Evolutionary conservation across 1,284 basidiomycete genomes (phyloP).

Genomic region (Macrocybe sp.): DNA sequence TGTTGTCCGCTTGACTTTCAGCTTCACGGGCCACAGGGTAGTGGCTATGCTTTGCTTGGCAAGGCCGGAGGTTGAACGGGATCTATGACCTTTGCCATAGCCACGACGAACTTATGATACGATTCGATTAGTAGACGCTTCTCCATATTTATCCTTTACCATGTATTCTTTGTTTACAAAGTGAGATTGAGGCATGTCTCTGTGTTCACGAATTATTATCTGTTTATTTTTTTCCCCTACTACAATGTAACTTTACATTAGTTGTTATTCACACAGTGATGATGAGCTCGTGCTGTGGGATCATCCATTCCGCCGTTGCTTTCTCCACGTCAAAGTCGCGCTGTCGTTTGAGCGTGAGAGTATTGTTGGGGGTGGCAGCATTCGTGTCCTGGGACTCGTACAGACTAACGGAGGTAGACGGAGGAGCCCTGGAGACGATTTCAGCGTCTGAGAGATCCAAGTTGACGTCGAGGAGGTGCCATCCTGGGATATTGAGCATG

Average conservation of each 20-base stretch:
- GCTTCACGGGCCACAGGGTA: conserved; percentile 67
- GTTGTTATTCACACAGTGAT: conserved; percentile 17
- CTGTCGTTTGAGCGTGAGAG: conserved; percentile 48
- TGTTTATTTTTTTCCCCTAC: neutral
- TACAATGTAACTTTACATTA: neutral
- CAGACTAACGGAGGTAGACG: conserved; percentile 10
- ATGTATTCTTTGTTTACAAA: neutral
- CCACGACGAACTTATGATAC: neutral
- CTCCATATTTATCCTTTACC: too few species aligned
- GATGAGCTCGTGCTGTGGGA: conserved; percentile 43
- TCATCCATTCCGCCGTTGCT: conserved; percentile 60
- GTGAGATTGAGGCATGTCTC: neutral
- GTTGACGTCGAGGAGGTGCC: conserved; percentile 50
- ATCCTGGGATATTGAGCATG: conserved; percentile 41
- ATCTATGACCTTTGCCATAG: neutral
- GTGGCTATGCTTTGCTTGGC: conserved; percentile 69
- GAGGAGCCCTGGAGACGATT: conserved; percentile 25
- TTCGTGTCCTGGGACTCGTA: conserved; percentile 11
- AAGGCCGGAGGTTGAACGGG: conserved; percentile 38
- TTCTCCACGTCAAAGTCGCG: conserved; percentile 53
- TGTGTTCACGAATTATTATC: neutral
- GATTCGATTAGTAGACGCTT: conserved; percentile 1
- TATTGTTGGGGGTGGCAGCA: conserved; percentile 19
- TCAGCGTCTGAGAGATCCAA: conserved; percentile 47
- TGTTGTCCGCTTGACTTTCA: conserved; percentile 19